Evolutionary conservation across 2,329 filamentous ascomycete genomes (phyloP), one percentile per base, ranked within the genome.

Genomic region (Fusarium fracticaudum): DNA sequence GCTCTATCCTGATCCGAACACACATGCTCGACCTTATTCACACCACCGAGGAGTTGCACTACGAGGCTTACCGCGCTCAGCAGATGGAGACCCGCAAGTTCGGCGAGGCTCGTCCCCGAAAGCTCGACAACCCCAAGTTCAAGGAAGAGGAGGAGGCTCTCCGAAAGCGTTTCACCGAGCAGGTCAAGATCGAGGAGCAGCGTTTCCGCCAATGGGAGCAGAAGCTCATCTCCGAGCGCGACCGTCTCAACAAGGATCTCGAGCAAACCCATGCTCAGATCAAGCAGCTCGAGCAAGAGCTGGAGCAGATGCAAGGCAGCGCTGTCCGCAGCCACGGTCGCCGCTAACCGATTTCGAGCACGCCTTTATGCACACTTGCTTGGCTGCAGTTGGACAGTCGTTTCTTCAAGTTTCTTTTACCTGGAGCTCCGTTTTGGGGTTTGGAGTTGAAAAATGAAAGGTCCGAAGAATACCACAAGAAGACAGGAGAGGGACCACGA

Each of bases 81-180:
- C 97, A 99, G 87, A 99, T 99, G 96, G 96, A 99, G 89, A 99
- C 96, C 58, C 92, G 96, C 87, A 99, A 99, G 87, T 98, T 99
- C 79, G 96, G 96, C 85, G 97, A 99, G 88, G 96, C 95, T 69
- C 92, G 96, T 77, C 96, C 96, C 79, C 91, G 96, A 86, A 99
- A 99, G 91, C 89, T 99, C 80, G 96, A 99, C 88, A 99, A 99
- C 89, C 96, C 96, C 87, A 99, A 99, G 89, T 99, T 98, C 91
- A 99, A 99, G 91, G 96, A 99, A 85, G 96, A 99, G 86, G 96
- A 99, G 84, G 96, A 99, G 89, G 94, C 94, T 72, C 91, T 99
- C 76, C 92, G 96, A 86, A 99, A 99, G 92, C 92, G 97, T 79
- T 99, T 99, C 87, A 99, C 96, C 79, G 96, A 99, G 88, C 96